Percentiles rank a stretch among this genome's conserved stretches.
Evolutionary conservation across 2,329 filamentous ascomycete genomes (phyloP).

Genomic region (Lomentospora prolificans): DNA sequence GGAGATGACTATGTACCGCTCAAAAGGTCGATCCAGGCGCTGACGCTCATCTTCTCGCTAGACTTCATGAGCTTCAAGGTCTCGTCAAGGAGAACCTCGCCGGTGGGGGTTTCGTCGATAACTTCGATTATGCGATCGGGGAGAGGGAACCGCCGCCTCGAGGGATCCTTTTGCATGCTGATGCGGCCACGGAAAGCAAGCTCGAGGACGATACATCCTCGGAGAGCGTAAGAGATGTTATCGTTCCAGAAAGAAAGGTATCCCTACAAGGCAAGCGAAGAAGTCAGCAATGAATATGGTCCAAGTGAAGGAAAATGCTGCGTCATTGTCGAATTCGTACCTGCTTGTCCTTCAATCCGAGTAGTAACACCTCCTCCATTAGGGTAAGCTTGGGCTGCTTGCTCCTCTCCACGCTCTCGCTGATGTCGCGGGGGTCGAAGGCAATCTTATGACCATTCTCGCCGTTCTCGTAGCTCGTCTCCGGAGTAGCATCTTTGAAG

Average conservation of each 20-base stretch:
- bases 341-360: constrained; percentile 98
- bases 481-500: constrained; percentile 44
- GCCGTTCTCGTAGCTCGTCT: constrained; percentile 81
- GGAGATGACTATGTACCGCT: constrained; percentile 56
- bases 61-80: constrained; percentile 99
- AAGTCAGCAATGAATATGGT: too few relatives aligned
- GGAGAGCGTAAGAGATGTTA: constrained; percentile 96
- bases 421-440: constrained; percentile 93
- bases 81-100: constrained; percentile 94
- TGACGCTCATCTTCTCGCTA: constrained; percentile 99
- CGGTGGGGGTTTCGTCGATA: constrained; percentile 89
- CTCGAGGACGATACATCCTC: constrained; percentile 97
- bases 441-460: constrained; percentile 99
- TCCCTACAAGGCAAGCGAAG: constrained; percentile 46
- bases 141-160: constrained; percentile 81
- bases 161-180: constrained; percentile 96
- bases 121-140: constrained; percentile 94
- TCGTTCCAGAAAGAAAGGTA: constrained; percentile 99
- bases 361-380: constrained; percentile 94
- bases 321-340: too few relatives aligned
- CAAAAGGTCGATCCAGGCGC: constrained; percentile 98
- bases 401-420: constrained; percentile 88
- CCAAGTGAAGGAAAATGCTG: too few relatives aligned
- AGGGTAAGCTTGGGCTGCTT: constrained; percentile 97
- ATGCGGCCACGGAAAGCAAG: constrained; percentile 91